Evolutionary conservation across 1,284 basidiomycete genomes (phyloP), one percentile per base, ranked within the genome.

Genomic region (Trametes versicolor): DNA sequence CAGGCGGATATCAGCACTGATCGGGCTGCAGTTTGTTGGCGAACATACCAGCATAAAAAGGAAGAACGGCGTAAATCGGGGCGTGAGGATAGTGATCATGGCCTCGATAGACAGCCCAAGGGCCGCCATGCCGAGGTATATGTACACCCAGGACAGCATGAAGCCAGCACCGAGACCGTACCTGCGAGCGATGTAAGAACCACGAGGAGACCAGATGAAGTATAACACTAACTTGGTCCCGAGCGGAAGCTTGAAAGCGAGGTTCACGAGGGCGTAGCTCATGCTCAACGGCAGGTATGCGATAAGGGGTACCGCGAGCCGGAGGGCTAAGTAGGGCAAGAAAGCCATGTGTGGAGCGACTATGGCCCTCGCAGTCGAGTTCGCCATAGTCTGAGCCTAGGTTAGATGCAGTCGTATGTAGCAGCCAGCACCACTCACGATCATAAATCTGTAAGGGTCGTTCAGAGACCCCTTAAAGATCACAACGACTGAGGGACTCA

Each of bases 181-280:
- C 58, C 79, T 77, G 21, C 17, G 55, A 45, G 21, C 15, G 3
- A 9, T 0, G 36, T 60, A 2, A 54, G 25, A 1, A 27, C 12
- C 10, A 4, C 48, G 13, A 29, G 21, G 8, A 13, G 1, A 8
- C 21, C 12, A 34, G 27, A 62, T 9, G 6, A 21, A 62, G 21
- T 17, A 15, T 50, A 45, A 1, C 25, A 36, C 78, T 67, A 58
- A 82, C 71, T 74, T 80, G 68, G 74, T 74, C 36, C 70, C 74
- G 32, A 79, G 77, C 0, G 78, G 80, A 2, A 80, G 70, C 32
- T 74, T 67, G 77, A 83, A 85, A 0, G 84, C 82, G 13, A 84
- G 73, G 69, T 74, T 77, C 62, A 85, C 69, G 74, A 85, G 82
- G 17, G 81, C 74, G 71, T 83, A 83, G 68, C 78, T 76, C 68